A percentile compares a stretch with the other conserved stretches of the same genome.
Evolutionary conservation across 176 grass and related monocot species (phyloP).

Genomic region (Raddia guianensis): DNA sequence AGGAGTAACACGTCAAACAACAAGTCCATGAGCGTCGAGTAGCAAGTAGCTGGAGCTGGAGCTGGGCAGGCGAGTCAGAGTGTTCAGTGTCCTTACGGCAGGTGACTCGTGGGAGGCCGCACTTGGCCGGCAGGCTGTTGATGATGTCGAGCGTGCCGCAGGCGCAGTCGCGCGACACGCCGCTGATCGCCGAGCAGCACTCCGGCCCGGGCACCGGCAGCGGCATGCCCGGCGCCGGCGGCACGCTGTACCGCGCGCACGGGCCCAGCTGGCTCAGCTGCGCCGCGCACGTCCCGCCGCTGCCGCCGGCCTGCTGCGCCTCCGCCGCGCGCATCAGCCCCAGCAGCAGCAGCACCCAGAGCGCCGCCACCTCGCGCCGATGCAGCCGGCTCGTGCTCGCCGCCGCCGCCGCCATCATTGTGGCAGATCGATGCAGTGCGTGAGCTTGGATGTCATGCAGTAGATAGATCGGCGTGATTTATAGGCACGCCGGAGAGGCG

Average conservation of each 20-base stretch:
- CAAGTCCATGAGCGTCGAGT: background rate
- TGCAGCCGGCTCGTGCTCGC: background rate
- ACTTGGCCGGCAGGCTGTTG: conserved; percentile 75
- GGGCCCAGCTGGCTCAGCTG: conserved; percentile 62
- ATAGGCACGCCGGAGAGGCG: conserved; percentile 28
- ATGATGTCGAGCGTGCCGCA: conserved; percentile 69
- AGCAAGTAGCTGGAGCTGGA: background rate
- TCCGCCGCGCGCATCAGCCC: background rate
- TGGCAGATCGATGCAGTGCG: background rate
- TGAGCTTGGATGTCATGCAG: background rate
- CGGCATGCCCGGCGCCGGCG: conserved; percentile 42
- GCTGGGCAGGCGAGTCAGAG: background rate
- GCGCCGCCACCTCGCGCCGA: background rate
- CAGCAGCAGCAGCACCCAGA: conserved; percentile 13
- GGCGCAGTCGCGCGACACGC: conserved; percentile 58
- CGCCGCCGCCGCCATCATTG: background rate
- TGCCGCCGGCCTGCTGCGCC: conserved; percentile 11
- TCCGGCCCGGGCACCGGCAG: conserved; percentile 47
- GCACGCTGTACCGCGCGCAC: conserved; percentile 63
- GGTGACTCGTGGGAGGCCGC: conserved; percentile 50
- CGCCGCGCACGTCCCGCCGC: conserved; percentile 35
- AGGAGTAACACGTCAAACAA: background rate
- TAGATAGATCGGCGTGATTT: background rate
- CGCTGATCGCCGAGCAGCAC: conserved; percentile 66
- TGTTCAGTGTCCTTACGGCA: conserved; percentile 45